Evolutionary conservation across 352 stramenopile species (phyloP).

Genomic region (Globisporangium orthogonon): DNA sequence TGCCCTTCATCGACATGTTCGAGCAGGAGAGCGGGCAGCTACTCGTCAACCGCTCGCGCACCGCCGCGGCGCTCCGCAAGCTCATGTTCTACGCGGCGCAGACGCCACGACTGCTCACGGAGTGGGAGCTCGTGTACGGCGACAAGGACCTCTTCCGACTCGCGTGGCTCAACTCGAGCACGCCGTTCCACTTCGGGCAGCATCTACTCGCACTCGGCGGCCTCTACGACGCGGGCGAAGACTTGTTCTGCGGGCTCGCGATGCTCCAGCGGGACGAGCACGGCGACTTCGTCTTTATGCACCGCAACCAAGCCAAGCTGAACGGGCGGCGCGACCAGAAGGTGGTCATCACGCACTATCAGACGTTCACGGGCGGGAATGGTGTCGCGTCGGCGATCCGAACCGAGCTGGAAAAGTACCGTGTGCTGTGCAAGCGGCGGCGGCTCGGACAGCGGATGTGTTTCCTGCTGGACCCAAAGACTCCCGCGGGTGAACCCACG

Average conservation of each 20-base stretch:
- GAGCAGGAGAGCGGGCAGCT: constrained; percentile 80
- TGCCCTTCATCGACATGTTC: constrained; percentile 85
- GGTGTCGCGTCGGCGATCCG: constrained; percentile 39
- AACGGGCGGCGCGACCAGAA: constrained; percentile 54
- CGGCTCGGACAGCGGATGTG: constrained; percentile 57
- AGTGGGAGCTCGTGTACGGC: constrained; percentile 65
- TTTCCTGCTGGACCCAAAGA: constrained; percentile 48
- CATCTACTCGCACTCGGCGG: constrained; percentile 49
- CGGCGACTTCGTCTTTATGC: constrained; percentile 73
- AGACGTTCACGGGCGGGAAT: constrained; percentile 74
- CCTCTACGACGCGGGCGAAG: constrained; percentile 33
- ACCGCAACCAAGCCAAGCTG: constrained; percentile 78
- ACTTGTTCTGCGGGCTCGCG: constrained; percentile 72
- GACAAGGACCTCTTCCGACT: constrained; percentile 78
- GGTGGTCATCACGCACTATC: constrained; percentile 55
- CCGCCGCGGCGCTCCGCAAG: constrained; percentile 38
- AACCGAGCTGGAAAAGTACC: constrained; percentile 64
- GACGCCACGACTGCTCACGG: constrained; percentile 43
- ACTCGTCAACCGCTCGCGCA: constrained; percentile 48
- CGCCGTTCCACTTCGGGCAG: constrained; percentile 61
- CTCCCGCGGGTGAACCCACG: constrained; percentile 29
- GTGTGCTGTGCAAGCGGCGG: constrained; percentile 54
- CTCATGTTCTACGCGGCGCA: constrained; percentile 80
- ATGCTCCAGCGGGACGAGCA: constrained; percentile 75
- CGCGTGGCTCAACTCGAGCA: constrained; percentile 71